These are phyloP conservation scores for Hymenoscyphus infarciens DNA, from an alignment of 2,329 filamentous ascomycete genomes.

Conservation along the genomic window DNA sequence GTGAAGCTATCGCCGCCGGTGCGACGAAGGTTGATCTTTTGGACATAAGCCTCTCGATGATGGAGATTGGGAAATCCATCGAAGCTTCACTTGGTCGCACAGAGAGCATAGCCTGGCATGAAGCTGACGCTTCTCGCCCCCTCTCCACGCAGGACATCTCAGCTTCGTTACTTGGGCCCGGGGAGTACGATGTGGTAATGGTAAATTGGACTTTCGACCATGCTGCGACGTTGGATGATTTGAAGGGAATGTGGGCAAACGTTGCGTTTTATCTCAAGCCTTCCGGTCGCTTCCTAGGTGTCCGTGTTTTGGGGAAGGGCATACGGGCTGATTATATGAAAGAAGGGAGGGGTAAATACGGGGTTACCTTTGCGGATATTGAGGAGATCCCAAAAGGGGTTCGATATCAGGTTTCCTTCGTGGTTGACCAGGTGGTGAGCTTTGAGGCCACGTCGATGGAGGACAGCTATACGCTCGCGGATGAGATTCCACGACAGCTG, in stretches of 20 bases:
- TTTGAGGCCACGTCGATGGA: constrained; percentile 6
- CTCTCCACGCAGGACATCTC: not conserved
- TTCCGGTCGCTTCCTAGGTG: not conserved
- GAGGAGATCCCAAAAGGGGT: not conserved
- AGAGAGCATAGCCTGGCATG: constrained; percentile 4
- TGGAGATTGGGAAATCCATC: constrained; percentile 2
- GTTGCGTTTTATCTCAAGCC: constrained; percentile 6
- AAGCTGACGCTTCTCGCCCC: not conserved
- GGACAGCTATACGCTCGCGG: not conserved
- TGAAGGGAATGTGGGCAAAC: constrained; percentile 5
- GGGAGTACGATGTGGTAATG: constrained; percentile 3
- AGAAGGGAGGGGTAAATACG: not conserved
- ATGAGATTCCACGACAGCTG: not conserved
- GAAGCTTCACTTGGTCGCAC: not conserved
- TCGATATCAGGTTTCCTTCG: not conserved
- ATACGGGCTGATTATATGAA: not conserved
- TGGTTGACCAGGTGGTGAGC: not conserved
- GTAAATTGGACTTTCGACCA: constrained; percentile 4
- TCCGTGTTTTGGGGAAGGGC: not conserved
- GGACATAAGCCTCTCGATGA: not conserved
- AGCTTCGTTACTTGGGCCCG: not conserved
- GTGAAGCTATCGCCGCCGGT: not conserved
- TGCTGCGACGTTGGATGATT: not conserved
- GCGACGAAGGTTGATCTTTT: not conserved
- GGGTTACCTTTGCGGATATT: not conserved